A percentile compares a stretch with the other conserved stretches of the same genome.
Conservation (phyloP, 2,329 filamentous ascomycete species). For the Fusarium sp. region DNA sequence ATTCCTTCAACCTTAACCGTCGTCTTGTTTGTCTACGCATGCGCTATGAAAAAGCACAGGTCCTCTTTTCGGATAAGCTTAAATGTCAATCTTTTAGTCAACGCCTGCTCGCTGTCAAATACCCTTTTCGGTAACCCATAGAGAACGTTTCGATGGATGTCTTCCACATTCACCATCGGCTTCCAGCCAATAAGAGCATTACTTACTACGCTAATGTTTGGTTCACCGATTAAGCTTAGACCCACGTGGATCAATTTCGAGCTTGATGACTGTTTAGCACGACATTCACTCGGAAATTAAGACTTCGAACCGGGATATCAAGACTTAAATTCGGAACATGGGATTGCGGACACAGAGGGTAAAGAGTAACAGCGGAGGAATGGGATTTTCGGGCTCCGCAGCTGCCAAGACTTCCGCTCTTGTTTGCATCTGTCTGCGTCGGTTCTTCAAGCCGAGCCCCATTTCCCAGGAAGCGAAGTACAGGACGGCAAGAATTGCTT, state of each 20-base stretch:
- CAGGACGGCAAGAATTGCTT: constrained; percentile 8
- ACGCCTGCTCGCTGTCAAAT: constrained; percentile 5
- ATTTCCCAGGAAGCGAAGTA: not conserved
- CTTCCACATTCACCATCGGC: not conserved
- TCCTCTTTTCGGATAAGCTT: not conserved
- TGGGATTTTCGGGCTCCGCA: constrained; percentile 6
- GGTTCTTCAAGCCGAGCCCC: not conserved
- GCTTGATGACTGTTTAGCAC: not conserved
- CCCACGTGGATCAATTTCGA: constrained; percentile 1
- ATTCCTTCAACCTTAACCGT: not conserved
- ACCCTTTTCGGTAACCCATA: constrained; percentile 10
- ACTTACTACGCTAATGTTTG: not conserved
- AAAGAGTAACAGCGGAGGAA: not conserved
- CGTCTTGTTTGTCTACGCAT: not conserved
- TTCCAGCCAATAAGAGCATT: not conserved
- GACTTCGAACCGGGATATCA: constrained; percentile 3
- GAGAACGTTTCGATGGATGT: not conserved
- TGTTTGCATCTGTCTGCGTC: not conserved
- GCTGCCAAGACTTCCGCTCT: not conserved
- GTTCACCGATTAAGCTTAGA: constrained; percentile 7
- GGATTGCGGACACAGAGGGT: not conserved
- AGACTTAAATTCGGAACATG: not conserved
- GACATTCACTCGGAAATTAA: constrained; percentile 2
- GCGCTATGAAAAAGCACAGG: not conserved
- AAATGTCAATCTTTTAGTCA: not conserved